phyloP scores from a whole-genome alignment of 352 stramenopile species.

The Chrysophaeum taylorii region DNA sequence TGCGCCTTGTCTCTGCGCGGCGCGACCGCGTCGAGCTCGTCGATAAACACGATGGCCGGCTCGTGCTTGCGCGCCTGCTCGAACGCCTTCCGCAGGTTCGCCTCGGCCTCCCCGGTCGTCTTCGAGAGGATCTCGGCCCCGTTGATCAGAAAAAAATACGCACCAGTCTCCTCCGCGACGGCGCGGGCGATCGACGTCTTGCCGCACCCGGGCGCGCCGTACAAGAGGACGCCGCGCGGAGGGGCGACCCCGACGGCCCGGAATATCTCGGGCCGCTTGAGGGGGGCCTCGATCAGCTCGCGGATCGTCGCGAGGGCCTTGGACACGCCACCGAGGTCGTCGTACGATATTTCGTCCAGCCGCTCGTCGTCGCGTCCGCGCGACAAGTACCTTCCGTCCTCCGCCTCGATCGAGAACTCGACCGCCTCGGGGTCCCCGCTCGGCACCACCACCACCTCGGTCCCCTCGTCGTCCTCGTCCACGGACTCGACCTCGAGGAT shows the following conservation, averaged over 20 bases:
- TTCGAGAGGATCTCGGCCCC: conserved; percentile 88
- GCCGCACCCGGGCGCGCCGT: conserved; percentile 83
- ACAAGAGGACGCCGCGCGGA: conserved; percentile 85
- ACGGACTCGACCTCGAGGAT: conserved; percentile 52
- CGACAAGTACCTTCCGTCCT: conserved; percentile 51
- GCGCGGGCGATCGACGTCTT: conserved; percentile 87
- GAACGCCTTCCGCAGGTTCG: conserved; percentile 62
- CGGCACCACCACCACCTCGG: no score
- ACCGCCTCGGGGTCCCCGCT: conserved; percentile 70
- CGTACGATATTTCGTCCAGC: conserved; percentile 62
- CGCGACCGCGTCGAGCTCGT: conserved; percentile 92
- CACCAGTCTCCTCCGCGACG: conserved; percentile 75
- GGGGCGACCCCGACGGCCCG: conserved; percentile 79
- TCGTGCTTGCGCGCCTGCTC: conserved; percentile 78
- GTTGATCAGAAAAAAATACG: conserved; percentile 89
- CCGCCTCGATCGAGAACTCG: conserved; percentile 34
- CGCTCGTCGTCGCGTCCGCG: conserved; percentile 53
- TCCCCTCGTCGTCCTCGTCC: conserved; percentile 50
- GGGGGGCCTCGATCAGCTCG: conserved; percentile 87
- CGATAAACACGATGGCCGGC: conserved; percentile 94
- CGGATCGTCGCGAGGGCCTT: conserved; percentile 81
- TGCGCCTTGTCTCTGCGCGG: conserved; percentile 70
- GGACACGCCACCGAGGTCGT: conserved; percentile 78
- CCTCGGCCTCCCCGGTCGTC: conserved; percentile 73
- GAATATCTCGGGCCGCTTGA: conserved; percentile 84